Percentiles rank a stretch among this genome's conserved stretches.
phyloP scores from a whole-genome alignment of 2,329 filamentous ascomycete genomes.

The Rutstroemia sydowiana region DNA sequence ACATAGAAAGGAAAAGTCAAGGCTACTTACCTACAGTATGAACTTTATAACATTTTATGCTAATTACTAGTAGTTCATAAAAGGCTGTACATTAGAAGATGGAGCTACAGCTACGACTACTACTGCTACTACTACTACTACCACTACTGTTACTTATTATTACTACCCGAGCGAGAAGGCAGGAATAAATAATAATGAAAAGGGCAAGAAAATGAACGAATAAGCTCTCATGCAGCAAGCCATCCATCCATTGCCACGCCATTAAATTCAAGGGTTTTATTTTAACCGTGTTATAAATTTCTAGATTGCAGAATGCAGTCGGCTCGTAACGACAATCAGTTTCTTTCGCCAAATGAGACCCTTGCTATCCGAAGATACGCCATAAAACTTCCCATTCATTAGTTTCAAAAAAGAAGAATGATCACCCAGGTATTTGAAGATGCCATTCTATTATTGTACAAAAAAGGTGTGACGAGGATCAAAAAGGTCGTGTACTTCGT shows the following conservation, averaged over 20 bases:
- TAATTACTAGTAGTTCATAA: too few relatives aligned
- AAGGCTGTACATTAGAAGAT: too few relatives aligned
- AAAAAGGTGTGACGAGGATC: too few relatives aligned
- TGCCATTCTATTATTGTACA: too few relatives aligned
- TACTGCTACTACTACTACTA: neutral
- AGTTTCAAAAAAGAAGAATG: too few relatives aligned
- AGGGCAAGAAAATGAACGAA: conserved; percentile 2
- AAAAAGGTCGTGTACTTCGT: neutral
- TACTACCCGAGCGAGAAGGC: neutral
- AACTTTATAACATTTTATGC: too few relatives aligned
- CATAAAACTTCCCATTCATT: too few relatives aligned
- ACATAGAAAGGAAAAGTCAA: too few relatives aligned
- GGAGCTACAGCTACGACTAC: neutral
- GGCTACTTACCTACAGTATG: too few relatives aligned
- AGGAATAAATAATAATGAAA: neutral
- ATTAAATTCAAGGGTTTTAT: neutral
- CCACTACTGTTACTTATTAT: too few relatives aligned
- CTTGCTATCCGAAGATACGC: too few relatives aligned
- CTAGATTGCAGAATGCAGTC: neutral
- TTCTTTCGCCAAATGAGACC: neutral
- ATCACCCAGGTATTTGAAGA: too few relatives aligned
- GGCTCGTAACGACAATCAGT: neutral
- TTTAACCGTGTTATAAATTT: neutral
- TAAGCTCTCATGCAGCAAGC: neutral
- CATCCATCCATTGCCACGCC: neutral